A percentile compares a stretch with the other conserved stretches of the same genome.
Conservation (phyloP, 2,329 filamentous ascomycete species). For the Metarhizium rileyi region DNA sequence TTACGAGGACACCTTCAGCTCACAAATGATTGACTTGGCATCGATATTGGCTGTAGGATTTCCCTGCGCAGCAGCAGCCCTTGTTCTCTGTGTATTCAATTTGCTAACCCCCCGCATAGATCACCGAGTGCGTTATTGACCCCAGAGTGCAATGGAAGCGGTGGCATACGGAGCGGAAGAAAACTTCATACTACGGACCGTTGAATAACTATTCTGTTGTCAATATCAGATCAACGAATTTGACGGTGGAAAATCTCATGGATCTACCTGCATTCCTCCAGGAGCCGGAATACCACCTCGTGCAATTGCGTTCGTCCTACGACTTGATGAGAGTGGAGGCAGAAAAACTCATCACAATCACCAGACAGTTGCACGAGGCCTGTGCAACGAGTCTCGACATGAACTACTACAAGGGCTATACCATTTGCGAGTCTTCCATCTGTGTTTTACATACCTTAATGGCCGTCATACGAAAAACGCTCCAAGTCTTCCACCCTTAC, state of each 20-base stretch:
- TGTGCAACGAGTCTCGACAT: constrained; percentile 1
- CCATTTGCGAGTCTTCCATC: constrained; percentile 7
- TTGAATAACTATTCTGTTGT: constrained; percentile 8
- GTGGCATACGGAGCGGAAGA: constrained; percentile 2
- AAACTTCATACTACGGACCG: constrained; percentile 5
- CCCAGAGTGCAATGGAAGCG: constrained; percentile 1
- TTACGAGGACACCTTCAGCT: constrained; percentile 1
- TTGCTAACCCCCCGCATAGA: not conserved
- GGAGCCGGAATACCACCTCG: constrained; percentile 6
- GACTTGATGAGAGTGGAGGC: constrained; percentile 5
- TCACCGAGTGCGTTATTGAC: constrained; percentile 6
- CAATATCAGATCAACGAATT: constrained; percentile 5
- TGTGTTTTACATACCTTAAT: constrained; percentile 5
- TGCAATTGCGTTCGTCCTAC: constrained; percentile 1
- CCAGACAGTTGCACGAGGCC: constrained; percentile 1
- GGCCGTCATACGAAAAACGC: constrained; percentile 4
- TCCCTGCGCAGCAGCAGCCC: not conserved
- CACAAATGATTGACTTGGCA: constrained; percentile 4
- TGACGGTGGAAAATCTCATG: constrained; percentile 5
- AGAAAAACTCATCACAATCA: constrained; percentile 1
- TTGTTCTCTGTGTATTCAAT: not conserved
- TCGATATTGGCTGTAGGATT: constrained; percentile 3
- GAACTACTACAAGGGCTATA: constrained; percentile 5
- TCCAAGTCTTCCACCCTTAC: constrained; percentile 3
- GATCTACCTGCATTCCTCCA: constrained; percentile 3